Conservation (phyloP, 768 basidiomycete species). For the Boletus insuetus region DNA sequence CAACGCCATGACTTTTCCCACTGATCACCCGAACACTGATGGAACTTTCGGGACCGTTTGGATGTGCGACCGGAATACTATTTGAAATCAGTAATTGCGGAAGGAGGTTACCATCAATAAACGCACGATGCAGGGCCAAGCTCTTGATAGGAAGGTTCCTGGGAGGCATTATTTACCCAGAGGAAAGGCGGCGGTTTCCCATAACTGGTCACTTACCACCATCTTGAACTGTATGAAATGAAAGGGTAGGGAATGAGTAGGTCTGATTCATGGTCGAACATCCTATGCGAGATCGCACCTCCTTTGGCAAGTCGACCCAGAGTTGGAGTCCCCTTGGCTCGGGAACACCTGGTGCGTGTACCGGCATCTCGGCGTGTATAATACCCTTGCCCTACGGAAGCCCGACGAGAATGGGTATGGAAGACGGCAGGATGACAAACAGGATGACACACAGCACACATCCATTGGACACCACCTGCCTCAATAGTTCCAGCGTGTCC, state of each 20-base stretch:
- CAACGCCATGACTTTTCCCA: conserved; percentile 81
- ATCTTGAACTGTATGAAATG: conserved; percentile 62
- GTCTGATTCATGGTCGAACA: conserved; percentile 6
- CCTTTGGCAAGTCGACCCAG: conserved; percentile 79
- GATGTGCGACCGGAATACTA: conserved; percentile 73
- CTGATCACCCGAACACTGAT: conserved; percentile 82
- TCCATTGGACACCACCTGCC: conserved; percentile 92
- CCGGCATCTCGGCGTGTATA: conserved; percentile 88
- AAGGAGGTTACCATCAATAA: conserved; percentile 1
- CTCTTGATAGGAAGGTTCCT: conserved; percentile 86
- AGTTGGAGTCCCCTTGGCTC: conserved; percentile 85
- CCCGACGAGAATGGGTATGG: not conserved
- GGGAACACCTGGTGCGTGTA: conserved; percentile 61
- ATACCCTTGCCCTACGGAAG: conserved; percentile 57
- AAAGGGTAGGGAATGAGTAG: conserved; percentile 20
- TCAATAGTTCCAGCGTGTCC: conserved; percentile 78
- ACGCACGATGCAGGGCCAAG: conserved; percentile 59
- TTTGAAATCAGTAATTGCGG: conserved; percentile 1
- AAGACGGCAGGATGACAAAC: not conserved
- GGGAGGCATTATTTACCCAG: not conserved
- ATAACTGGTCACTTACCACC: conserved; percentile 42
- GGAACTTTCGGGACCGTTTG: conserved; percentile 63
- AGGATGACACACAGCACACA: conserved; percentile 65
- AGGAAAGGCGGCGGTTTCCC: not conserved
- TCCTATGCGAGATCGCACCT: conserved; percentile 36